Conservation (phyloP, 2,329 filamentous ascomycete genomes). For the Arthrobotrys iridis region DNA sequence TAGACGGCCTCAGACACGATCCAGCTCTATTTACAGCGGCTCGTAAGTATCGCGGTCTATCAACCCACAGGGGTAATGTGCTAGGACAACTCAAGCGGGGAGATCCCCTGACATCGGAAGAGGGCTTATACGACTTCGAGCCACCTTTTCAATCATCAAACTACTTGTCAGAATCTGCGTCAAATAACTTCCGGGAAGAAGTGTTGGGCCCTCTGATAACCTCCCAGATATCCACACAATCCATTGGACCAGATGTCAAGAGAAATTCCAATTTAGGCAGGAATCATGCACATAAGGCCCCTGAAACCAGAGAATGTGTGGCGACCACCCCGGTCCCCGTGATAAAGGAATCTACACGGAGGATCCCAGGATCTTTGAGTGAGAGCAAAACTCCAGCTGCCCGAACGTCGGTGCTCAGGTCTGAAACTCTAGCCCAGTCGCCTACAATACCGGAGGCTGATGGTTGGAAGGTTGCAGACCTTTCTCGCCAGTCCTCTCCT, state of each 20-base stretch:
- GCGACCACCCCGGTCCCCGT: too few relatives aligned
- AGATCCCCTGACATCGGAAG: too few relatives aligned
- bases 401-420: neutral
- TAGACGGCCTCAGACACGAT: neutral
- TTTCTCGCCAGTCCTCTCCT: neutral
- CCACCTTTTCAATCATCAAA: neutral
- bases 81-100: too few relatives aligned
- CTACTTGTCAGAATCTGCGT: neutral
- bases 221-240: too few relatives aligned
- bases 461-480: neutral
- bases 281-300: too few relatives aligned
- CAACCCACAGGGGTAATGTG: neutral
- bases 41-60: neutral
- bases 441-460: neutral
- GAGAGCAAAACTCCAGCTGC: neutral
- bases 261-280: too few relatives aligned
- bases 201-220: too few relatives aligned
- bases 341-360: too few relatives aligned
- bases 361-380: too few relatives aligned
- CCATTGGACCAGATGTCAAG: too few relatives aligned
- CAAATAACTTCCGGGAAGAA: neutral
- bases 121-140: neutral
- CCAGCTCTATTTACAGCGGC: neutral
- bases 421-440: neutral
- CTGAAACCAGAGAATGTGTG: too few relatives aligned